Evolutionary conservation across 1,284 basidiomycete species (phyloP).

Genomic region (Takashimella koratensis): DNA sequence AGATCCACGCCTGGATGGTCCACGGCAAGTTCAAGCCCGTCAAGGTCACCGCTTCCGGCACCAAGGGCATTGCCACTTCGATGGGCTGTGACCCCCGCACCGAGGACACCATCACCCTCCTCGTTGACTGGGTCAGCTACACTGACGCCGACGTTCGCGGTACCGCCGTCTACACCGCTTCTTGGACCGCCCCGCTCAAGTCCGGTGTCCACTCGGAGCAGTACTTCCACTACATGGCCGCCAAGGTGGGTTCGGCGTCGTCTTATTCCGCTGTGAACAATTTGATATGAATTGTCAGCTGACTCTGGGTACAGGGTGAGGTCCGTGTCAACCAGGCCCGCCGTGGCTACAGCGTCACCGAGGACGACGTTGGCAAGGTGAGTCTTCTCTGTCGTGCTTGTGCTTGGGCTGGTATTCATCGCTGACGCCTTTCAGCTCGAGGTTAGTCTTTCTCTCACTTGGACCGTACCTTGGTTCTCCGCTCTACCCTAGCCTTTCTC

Average conservation of each 20-base stretch:
- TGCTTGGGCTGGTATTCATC: no score
- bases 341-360: slow-evolving; percentile 81
- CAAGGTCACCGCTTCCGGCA: slow-evolving; percentile 80
- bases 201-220: slow-evolving; percentile 72
- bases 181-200: slow-evolving; percentile 56
- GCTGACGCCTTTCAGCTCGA: slow-evolving; percentile 13
- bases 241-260: slow-evolving; percentile 58
- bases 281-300: slow-evolving; percentile 2
- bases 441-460: slow-evolving; percentile 14
- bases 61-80: slow-evolving; percentile 80
- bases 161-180: slow-evolving; percentile 75
- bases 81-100: slow-evolving; percentile 63
- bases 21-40: slow-evolving; percentile 68
- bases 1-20: slow-evolving; percentile 84
- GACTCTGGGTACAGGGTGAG: slow-evolving; percentile 60
- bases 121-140: slow-evolving; percentile 85
- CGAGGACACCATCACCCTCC: slow-evolving; percentile 89
- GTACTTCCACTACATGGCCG: slow-evolving; percentile 90
- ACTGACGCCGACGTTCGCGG: slow-evolving; percentile 61
- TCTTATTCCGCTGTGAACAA: background rate
- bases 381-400: no score
- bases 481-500: background rate
- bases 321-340: slow-evolving; percentile 89
- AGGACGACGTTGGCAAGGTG: slow-evolving; percentile 69
- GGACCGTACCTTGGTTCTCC: background rate